Percentiles rank a stretch among this genome's conserved stretches.
These are phyloP conservation scores for Kwoniella heveanensis DNA, from an alignment of 768 basidiomycete genomes.

Conservation along the genomic window DNA sequence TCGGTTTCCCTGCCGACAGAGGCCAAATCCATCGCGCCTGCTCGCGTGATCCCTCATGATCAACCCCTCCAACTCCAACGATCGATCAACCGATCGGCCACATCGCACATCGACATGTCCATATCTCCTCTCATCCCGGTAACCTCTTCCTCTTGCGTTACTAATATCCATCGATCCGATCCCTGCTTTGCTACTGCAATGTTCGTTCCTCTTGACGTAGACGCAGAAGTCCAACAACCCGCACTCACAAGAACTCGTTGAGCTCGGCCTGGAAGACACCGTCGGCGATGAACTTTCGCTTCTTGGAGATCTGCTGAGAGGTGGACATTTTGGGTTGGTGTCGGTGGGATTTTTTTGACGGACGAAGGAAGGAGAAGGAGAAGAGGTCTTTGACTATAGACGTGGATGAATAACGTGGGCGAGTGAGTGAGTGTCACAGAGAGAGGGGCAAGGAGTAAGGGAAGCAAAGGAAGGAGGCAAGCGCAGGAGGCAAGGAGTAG, in stretches of 20 bases:
- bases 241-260: slow-evolving; percentile 83
- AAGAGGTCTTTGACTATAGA: background rate
- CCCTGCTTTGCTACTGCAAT: too few relatives aligned
- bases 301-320: slow-evolving; percentile 75
- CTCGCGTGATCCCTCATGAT: too few relatives aligned
- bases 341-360: slow-evolving; percentile 17
- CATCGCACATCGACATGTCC: too few relatives aligned
- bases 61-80: too few relatives aligned
- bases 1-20: too few relatives aligned
- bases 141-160: too few relatives aligned
- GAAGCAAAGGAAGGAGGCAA: too few relatives aligned
- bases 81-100: too few relatives aligned
- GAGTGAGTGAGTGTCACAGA: background rate
- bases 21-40: too few relatives aligned
- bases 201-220: background rate
- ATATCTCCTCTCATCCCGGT: too few relatives aligned
- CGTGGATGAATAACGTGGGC: slow-evolving; percentile 3
- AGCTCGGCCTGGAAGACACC: slow-evolving; percentile 99
- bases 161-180: background rate
- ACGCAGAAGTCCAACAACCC: background rate
- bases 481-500: too few relatives aligned
- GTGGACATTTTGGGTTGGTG: slow-evolving; percentile 49
- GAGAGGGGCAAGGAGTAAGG: background rate
- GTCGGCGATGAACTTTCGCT: slow-evolving; percentile 95
- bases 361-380: slow-evolving; percentile 18